A percentile compares a stretch with the other conserved stretches of the same genome.
Conservation (phyloP, 2,329 filamentous ascomycete species). For the Orbilia quercus region DNA sequence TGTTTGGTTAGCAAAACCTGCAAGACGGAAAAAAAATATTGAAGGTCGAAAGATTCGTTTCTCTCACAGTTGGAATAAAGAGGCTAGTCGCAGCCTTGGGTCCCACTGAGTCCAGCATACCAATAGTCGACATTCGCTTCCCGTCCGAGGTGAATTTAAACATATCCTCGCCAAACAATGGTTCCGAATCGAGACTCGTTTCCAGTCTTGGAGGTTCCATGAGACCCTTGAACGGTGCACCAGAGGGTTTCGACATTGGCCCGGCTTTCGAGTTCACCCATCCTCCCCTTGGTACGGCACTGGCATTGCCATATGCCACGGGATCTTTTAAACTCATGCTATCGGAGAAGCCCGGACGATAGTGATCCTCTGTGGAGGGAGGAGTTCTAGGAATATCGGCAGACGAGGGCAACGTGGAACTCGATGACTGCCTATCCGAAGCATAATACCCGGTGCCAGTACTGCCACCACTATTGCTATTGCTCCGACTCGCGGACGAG, state of each 20-base stretch:
- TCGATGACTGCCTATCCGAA: constrained; percentile 55
- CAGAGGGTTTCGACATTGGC: constrained; percentile 55
- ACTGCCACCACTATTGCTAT: constrained; percentile 55
- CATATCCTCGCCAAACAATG: constrained; percentile 60
- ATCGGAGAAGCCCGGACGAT: constrained; percentile 44
- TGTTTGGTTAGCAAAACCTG: constrained; percentile 42
- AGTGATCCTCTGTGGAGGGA: constrained; percentile 54
- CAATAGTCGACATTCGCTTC: constrained; percentile 58
- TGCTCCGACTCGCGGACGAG: constrained; percentile 55
- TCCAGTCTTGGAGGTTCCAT: constrained; percentile 59
- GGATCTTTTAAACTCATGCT: constrained; percentile 52
- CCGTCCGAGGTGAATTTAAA: constrained; percentile 59
- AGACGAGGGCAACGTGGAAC: constrained; percentile 53
- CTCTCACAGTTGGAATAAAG: constrained; percentile 59
- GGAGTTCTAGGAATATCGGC: constrained; percentile 53
- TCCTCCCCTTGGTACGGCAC: constrained; percentile 57
- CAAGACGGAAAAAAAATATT: neutral
- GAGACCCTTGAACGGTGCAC: constrained; percentile 45
- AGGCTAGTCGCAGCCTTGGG: constrained; percentile 59
- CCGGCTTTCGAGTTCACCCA: constrained; percentile 59
- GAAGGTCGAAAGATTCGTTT: neutral
- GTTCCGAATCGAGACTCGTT: constrained; percentile 59
- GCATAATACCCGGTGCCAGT: constrained; percentile 55
- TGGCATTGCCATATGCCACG: constrained; percentile 56
- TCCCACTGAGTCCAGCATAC: constrained; percentile 58